Evolutionary conservation across 352 stramenopile genomes (phyloP).

Genomic region (Phytophthora brassicae): DNA sequence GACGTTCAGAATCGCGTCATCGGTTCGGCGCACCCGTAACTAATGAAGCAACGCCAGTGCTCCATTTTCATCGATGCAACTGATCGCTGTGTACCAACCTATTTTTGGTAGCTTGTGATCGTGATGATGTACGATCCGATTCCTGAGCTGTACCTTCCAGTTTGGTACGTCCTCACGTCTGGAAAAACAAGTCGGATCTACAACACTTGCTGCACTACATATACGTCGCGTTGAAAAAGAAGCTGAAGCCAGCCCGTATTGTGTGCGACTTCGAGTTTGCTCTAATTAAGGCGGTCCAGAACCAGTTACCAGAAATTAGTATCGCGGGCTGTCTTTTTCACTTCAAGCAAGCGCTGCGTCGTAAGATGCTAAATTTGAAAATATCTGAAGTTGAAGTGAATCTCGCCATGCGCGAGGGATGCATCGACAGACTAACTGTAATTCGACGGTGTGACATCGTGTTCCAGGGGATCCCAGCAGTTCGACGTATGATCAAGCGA

Average conservation of each 20-base stretch:
- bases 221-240: background rate
- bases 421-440: too few relatives aligned
- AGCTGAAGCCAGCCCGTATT: too few relatives aligned
- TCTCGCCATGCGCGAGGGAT: conserved; percentile 1
- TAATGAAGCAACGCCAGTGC: conserved; percentile 3
- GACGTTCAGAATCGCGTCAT: conserved; percentile 4
- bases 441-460: too few relatives aligned
- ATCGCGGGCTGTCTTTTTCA: conserved; percentile 8
- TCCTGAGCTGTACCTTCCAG: background rate
- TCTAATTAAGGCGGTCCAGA: conserved; percentile 2
- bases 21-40: background rate
- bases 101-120: too few relatives aligned
- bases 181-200: conserved; percentile 4
- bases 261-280: conserved; percentile 10
- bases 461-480: too few relatives aligned
- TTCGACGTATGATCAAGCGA: too few relatives aligned
- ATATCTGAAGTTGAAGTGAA: background rate
- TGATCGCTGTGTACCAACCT: too few relatives aligned
- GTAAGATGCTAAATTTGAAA: conserved; percentile 9
- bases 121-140: too few relatives aligned
- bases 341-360: conserved; percentile 3
- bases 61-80: too few relatives aligned
- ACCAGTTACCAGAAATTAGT: conserved; percentile 11
- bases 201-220: background rate
- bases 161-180: conserved; percentile 7